These are phyloP conservation scores for Globisporangium emineosum DNA, from an alignment of 352 stramenopile species.

Conservation along the genomic window DNA sequence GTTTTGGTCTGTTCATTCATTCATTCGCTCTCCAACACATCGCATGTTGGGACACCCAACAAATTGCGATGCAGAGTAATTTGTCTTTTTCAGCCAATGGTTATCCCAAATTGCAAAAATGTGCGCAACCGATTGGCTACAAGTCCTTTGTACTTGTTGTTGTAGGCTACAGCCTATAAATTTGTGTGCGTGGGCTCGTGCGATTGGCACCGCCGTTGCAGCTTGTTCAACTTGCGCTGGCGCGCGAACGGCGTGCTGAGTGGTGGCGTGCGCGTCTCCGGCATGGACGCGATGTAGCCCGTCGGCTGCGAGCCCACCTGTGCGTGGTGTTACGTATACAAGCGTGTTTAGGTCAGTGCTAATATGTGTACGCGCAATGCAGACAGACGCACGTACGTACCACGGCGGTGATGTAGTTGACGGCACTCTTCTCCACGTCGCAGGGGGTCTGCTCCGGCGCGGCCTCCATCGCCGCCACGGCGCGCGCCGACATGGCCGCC, in stretches of 20 bases:
- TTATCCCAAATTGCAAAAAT: neutral
- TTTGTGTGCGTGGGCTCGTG: constrained; percentile 14
- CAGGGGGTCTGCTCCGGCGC: constrained; percentile 28
- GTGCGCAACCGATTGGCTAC: constrained; percentile 1
- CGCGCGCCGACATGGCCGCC: constrained; percentile 39
- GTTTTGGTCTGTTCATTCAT: neutral
- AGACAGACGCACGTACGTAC: constrained; percentile 2
- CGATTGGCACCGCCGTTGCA: constrained; percentile 26
- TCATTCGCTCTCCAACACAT: neutral
- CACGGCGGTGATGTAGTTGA: constrained; percentile 61
- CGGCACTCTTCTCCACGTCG: constrained; percentile 45
- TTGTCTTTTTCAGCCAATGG: neutral
- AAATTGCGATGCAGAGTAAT: neutral
- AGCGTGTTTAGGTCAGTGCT: neutral
- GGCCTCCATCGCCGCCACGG: constrained; percentile 43
- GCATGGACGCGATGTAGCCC: constrained; percentile 43
- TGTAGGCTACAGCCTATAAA: neutral
- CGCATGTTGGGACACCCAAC: neutral
- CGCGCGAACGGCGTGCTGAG: constrained; percentile 39
- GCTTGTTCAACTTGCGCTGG: constrained; percentile 24
- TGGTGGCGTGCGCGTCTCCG: constrained; percentile 38
- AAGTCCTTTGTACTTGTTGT: constrained; percentile 17
- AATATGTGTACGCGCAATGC: neutral
- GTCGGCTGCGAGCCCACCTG: constrained; percentile 53
- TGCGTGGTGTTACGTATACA: neutral